These are phyloP conservation scores for Scopulariopsis brevicaulis DNA, from an alignment of 2,329 filamentous ascomycete species.

Conservation along the genomic window DNA sequence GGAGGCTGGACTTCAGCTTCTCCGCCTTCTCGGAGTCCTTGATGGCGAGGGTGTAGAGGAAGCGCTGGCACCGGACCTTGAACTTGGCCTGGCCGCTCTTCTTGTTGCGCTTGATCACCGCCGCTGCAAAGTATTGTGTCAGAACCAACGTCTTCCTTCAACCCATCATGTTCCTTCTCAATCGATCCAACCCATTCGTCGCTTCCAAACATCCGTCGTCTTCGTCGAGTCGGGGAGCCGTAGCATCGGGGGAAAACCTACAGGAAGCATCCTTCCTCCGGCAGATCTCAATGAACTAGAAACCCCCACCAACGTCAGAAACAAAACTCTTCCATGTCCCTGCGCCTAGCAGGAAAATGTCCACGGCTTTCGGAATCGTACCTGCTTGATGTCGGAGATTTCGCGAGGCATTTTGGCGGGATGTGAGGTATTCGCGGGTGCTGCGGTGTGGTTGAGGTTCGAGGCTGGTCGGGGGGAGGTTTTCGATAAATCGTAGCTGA, in stretches of 20 bases:
- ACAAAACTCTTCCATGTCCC: neutral
- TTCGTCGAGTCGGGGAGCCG: neutral
- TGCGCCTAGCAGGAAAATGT: neutral
- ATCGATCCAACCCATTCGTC: neutral
- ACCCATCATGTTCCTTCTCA: constrained; percentile 1
- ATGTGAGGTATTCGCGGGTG: constrained; percentile 9
- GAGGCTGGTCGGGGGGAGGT: neutral
- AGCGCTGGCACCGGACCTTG: constrained; percentile 97
- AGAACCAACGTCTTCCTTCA: constrained; percentile 12
- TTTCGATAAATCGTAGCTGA: constrained; percentile 3
- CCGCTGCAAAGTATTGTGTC: constrained; percentile 43
- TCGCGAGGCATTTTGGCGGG: constrained; percentile 89
- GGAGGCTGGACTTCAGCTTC: constrained; percentile 99
- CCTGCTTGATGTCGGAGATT: constrained; percentile 95
- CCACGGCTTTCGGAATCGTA: constrained; percentile 19
- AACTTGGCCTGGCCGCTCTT: constrained; percentile 94
- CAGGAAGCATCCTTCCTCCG: constrained; percentile 98
- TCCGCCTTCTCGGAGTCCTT: constrained; percentile 99
- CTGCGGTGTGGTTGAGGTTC: neutral
- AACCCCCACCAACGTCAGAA: constrained; percentile 15
- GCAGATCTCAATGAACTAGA: constrained; percentile 99
- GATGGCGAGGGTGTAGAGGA: constrained; percentile 96
- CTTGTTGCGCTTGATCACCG: constrained; percentile 93
- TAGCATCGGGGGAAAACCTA: constrained; percentile 37
- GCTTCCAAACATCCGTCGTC: neutral